phyloP scores from a whole-genome alignment of 331 rosid species.

The Malus hybrid region DNA sequence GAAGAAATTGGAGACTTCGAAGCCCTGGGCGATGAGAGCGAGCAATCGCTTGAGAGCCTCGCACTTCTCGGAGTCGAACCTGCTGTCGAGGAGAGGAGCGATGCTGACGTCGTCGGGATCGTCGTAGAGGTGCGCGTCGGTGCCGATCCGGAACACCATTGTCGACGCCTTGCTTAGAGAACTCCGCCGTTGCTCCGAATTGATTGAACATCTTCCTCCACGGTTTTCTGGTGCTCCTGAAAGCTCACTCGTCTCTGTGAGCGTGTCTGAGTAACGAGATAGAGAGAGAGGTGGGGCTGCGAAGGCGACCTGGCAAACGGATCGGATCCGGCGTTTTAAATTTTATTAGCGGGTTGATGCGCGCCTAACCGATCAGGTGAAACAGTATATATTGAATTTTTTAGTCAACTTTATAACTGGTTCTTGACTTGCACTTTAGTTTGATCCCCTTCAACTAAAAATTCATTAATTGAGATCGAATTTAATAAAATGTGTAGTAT shows the following conservation, averaged over 20 bases:
- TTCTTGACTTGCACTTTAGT: no score
- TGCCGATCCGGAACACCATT: slow-evolving; percentile 85
- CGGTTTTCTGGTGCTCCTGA: not conserved
- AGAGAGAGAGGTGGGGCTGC: not conserved
- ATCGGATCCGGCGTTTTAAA: no score
- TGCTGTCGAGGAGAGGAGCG: slow-evolving; percentile 79
- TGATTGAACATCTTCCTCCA: slow-evolving; percentile 56
- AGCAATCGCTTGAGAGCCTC: slow-evolving; percentile 96
- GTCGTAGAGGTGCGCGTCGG: slow-evolving; percentile 98
- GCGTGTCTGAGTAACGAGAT: not conserved
- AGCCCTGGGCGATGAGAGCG: slow-evolving; percentile 96
- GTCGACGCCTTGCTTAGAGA: slow-evolving; percentile 92
- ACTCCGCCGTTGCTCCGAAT: slow-evolving; percentile 83
- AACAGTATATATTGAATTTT: no score
- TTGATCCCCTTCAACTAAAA: no score
- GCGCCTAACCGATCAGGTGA: no score
- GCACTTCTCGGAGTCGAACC: slow-evolving; percentile 86
- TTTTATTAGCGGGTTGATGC: no score
- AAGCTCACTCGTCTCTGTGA: not conserved
- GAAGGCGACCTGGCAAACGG: no score
- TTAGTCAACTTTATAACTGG: no score
- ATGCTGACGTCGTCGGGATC: slow-evolving; percentile 92
- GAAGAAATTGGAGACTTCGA: slow-evolving; percentile 86
- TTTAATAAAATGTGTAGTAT: no score
- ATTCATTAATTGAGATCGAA: no score